Base-by-base conservation (phyloP, 805 yeast genomes). In the Spathaspora arborariae region DNA sequence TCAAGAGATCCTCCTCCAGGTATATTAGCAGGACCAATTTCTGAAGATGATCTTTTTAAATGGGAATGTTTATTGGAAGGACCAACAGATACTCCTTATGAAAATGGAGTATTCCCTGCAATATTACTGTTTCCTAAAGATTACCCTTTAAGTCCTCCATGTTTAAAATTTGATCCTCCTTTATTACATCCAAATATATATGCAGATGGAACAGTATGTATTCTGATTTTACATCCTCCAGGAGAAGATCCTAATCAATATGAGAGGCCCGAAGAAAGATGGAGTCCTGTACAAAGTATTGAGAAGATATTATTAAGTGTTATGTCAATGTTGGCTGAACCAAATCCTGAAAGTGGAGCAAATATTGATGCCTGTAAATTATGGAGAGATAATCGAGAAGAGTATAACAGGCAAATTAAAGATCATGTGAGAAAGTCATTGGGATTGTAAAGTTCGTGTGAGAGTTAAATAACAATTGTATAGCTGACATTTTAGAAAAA, bases 261-360 rank as follows among this genome's bases (percentile, higher is more conserved):
- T 67, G 99, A 94, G 65, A 68, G 88, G 24, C 96, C 98, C 0
- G 95, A 91, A 56, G 99, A 94, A 68, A 74, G 99, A 54, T 94
- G 99, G 99, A 87, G 96, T 5, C 99, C 99, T 0, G 91, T 94
- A 24, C 99, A 94, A 64, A 87, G 96, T 61, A 91, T 94, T n/a
- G 99, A 94, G 68, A 94, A 94, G 76, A 94, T 94, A 50, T 72
- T 94, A 51, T 68, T 94, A 49, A 85, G 96, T 64, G 98, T 94
- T 19, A 81, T 91, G 77, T 87, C 96, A 58, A 91, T 94, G 97
- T 75, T 94, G 50, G 96, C 97, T 20, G 96, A 94, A 65, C 98
- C 99, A 2, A 94, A 94, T 60, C 85, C 88, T 26, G 97, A 92
- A 64, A 86, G 96, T 57, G 98, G 97, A 9, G 99, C 99, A 42